Base-by-base conservation (phyloP, 345 rosid genomes). In the Boechera stricta region DNA sequence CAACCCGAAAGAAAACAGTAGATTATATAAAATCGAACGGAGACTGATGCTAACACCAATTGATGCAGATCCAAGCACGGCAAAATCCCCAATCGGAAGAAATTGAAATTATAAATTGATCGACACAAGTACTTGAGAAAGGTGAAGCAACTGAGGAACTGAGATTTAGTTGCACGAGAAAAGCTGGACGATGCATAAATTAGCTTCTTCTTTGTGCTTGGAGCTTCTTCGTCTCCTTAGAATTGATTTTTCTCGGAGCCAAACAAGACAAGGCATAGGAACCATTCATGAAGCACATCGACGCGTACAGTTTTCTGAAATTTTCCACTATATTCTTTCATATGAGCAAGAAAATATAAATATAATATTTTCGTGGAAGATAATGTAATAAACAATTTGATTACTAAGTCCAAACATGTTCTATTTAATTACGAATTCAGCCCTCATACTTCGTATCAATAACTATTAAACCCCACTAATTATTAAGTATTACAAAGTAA, bases 51-150 rank as follows among this genome's bases (percentile, higher is more conserved):
- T 32, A 16, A 61, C 12, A 56, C 42, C 35, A 54, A 35, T 55
- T 45, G 51, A 1, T 31, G 71, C 15, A 77, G 80, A 77, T 76
- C 75, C 15, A 61, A 53, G 33, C 38, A 18, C 33, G 60, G 26
- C 49, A n/a, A 49, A 60, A 60, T 48, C 57, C 1, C 3, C 13
- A 66, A 67, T 26, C 58, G 29, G 48, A 28, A 16, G 51, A 66
- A 66, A 64, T 13, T 56, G 59, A 32, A 56, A 47, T 41, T 7
- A 5, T 28, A 42, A 64, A 73, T 33, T 35, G 72, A 38, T 16
- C 42, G 58, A 59, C 2, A 33, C 21, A 31, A 75, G 53, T 12
- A 49, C 9, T 44, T 15, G 52, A 47, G 41, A 21, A 47, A 35
- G 69, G 36, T 0, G 28, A 51, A n/a, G 26, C 52, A 60, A 51